phyloP scores from a whole-genome alignment of 768 basidiomycete genomes.

The Lentinula edodes region DNA sequence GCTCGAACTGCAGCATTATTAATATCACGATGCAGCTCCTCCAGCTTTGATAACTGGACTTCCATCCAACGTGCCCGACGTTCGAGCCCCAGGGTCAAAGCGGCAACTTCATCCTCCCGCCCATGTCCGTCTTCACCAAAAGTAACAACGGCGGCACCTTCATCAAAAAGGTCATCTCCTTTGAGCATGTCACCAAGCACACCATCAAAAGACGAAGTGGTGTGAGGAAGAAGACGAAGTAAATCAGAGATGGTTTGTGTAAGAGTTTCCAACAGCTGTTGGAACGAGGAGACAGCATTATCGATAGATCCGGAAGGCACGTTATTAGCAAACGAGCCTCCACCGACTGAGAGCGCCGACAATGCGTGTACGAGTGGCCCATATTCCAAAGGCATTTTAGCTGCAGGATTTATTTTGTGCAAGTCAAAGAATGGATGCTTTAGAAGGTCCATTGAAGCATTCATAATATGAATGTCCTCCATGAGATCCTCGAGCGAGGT shows the following conservation, averaged over 20 bases:
- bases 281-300: slow-evolving; percentile 85
- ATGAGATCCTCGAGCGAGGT: slow-evolving; percentile 60
- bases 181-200: slow-evolving; percentile 85
- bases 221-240: slow-evolving; percentile 77
- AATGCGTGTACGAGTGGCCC: slow-evolving; percentile 82
- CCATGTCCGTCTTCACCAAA: slow-evolving; percentile 51
- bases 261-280: slow-evolving; percentile 81
- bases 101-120: slow-evolving; percentile 81
- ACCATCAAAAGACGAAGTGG: slow-evolving; percentile 83
- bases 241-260: slow-evolving; percentile 89
- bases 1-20: slow-evolving; percentile 84
- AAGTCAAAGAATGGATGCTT: slow-evolving; percentile 74
- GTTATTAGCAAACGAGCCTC: slow-evolving; percentile 77
- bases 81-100: slow-evolving; percentile 76
- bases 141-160: slow-evolving; percentile 24
- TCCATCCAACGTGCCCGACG: slow-evolving; percentile 94
- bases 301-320: slow-evolving; percentile 88
- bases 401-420: slow-evolving; percentile 65
- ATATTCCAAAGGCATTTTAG: slow-evolving; percentile 78
- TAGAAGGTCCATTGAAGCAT: slow-evolving; percentile 59
- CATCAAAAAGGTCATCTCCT: slow-evolving; percentile 82
- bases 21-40: slow-evolving; percentile 86
- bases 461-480: slow-evolving; percentile 57
- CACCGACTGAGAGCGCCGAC: slow-evolving; percentile 80
- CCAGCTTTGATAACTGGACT: slow-evolving; percentile 81